These are phyloP conservation scores for Pyrenula massariospora DNA, from an alignment of 495 filamentous ascomycete species.

Conservation along the genomic window DNA sequence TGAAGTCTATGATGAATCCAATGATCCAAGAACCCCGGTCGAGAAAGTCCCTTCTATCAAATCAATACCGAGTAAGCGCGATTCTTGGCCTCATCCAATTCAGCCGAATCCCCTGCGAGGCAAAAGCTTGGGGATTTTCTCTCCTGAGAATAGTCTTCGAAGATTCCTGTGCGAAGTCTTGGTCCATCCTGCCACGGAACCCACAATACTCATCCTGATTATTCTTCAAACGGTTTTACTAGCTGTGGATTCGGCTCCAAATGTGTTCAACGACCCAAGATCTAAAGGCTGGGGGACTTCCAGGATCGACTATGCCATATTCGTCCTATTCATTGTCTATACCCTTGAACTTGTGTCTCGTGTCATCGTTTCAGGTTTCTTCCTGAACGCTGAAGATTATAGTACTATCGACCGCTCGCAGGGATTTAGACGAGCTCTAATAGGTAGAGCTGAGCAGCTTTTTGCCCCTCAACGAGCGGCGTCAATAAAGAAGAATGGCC, in stretches of 20 bases:
- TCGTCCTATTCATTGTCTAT: slow-evolving; percentile 81
- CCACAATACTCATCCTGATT: slow-evolving; percentile 77
- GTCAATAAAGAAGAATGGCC: slow-evolving; percentile 37
- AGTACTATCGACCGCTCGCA: slow-evolving; percentile 64
- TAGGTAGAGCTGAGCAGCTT: slow-evolving; percentile 61
- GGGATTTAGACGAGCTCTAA: slow-evolving; percentile 59
- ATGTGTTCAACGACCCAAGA: slow-evolving; percentile 44
- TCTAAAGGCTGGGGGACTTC: slow-evolving; percentile 50
- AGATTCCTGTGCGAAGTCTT: slow-evolving; percentile 71
- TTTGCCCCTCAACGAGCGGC: slow-evolving; percentile 69
- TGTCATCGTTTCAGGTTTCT: slow-evolving; percentile 81
- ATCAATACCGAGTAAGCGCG: slow-evolving; percentile 11
- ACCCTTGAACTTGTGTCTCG: slow-evolving; percentile 73
- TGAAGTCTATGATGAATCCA: slow-evolving; percentile 22
- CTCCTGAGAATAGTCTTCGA: slow-evolving; percentile 63
- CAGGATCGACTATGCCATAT: slow-evolving; percentile 65
- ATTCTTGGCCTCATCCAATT: slow-evolving; percentile 18
- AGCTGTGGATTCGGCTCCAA: slow-evolving; percentile 64
- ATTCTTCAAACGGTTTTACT: slow-evolving; percentile 78
- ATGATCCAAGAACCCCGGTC: slow-evolving; percentile 31
- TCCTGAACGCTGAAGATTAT: slow-evolving; percentile 79
- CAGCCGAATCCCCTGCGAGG: slow-evolving; percentile 77
- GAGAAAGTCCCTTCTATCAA: slow-evolving; percentile 24
- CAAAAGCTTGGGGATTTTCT: slow-evolving; percentile 74
- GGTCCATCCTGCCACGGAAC: slow-evolving; percentile 81